Evolutionary conservation across 129 eudicot genomes (phyloP).

Genomic region (Calendula officinalis): DNA sequence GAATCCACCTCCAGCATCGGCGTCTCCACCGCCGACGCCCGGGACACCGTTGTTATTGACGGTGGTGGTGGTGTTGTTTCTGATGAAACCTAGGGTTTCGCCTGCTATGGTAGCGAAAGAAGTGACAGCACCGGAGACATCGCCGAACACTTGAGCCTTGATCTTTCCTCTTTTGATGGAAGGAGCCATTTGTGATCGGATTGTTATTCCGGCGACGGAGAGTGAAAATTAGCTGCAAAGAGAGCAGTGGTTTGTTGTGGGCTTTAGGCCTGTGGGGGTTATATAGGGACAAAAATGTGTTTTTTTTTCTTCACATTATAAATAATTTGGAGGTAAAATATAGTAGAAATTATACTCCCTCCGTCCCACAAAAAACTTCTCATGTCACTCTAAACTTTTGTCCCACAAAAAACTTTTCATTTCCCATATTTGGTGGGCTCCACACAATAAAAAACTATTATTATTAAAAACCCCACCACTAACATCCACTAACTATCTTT

Average conservation of each 20-base stretch:
- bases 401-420: too few species aligned
- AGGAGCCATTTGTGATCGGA: slow-evolving; percentile 28
- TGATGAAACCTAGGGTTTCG: slow-evolving; percentile 18
- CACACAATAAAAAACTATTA: too few species aligned
- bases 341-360: too few species aligned
- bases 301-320: too few species aligned
- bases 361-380: too few species aligned
- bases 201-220: not conserved
- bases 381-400: too few species aligned
- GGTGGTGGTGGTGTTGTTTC: not conserved
- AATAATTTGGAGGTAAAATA: too few species aligned
- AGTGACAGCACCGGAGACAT: not conserved
- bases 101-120: slow-evolving; percentile 4
- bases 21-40: not conserved
- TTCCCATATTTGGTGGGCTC: too few species aligned
- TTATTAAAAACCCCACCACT: too few species aligned
- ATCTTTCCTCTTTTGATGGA: slow-evolving; percentile 24
- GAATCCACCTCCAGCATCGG: not conserved
- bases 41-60: not conserved
- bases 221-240: not conserved
- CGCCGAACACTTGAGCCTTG: slow-evolving; percentile 21
- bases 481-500: too few species aligned
- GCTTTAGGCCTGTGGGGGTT: not conserved
- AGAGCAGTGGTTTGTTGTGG: not conserved
- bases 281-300: not conserved